These are phyloP conservation scores for Alternaria incomplexa DNA, from an alignment of 2,329 filamentous ascomycete species.

Conservation along the genomic window DNA sequence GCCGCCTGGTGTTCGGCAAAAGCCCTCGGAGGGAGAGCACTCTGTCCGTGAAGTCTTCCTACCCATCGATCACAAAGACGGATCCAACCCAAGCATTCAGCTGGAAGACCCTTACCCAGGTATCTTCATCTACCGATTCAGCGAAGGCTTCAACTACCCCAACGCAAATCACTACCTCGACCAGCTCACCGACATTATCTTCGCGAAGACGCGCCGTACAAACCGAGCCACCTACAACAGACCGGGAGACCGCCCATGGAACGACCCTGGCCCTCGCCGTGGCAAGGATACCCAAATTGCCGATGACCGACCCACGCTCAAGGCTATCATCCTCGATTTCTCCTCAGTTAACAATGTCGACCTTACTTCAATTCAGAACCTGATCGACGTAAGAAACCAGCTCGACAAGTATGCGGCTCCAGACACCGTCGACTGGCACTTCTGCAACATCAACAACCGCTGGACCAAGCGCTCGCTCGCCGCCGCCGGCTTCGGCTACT, in stretches of 20 bases:
- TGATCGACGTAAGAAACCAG: constrained; percentile 95
- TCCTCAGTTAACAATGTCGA: constrained; percentile 94
- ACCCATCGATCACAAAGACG: constrained; percentile 83
- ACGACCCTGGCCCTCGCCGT: constrained; percentile 80
- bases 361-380: constrained; percentile 86
- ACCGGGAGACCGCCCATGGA: constrained; percentile 83
- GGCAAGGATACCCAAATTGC: constrained; percentile 53
- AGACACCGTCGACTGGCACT: constrained; percentile 90
- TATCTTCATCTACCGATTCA: constrained; percentile 95
- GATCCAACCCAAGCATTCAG: constrained; percentile 83
- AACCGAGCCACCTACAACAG: constrained; percentile 67
- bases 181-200: constrained; percentile 57
- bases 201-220: constrained; percentile 74
- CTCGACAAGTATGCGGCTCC: constrained; percentile 87
- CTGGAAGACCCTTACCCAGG: constrained; percentile 85
- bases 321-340: constrained; percentile 92
- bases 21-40: constrained; percentile 42
- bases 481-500: constrained; percentile 89
- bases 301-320: constrained; percentile 70
- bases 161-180: constrained; percentile 92
- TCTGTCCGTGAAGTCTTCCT: constrained; percentile 80
- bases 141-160: constrained; percentile 95
- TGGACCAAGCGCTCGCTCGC: constrained; percentile 94
- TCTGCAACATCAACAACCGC: constrained; percentile 87
- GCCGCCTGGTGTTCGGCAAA: constrained; percentile 18